These are phyloP conservation scores for Fusarium anguioides DNA, from an alignment of 2,329 filamentous ascomycete genomes.

Conservation along the genomic window DNA sequence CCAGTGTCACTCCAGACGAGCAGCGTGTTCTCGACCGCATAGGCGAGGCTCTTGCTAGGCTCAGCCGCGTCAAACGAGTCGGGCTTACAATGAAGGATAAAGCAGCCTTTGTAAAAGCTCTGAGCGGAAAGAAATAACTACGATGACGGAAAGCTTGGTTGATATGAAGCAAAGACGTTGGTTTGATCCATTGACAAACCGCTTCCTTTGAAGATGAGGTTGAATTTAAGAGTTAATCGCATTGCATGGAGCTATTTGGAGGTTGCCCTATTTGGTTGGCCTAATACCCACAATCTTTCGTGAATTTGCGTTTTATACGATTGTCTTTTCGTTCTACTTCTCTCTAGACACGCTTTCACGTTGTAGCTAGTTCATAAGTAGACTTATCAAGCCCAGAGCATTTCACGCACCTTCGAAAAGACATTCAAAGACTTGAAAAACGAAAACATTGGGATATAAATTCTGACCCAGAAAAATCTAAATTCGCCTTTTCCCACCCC, in stretches of 20 bases:
- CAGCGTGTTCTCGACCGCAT: constrained; percentile 79
- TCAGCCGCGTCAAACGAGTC: constrained; percentile 90
- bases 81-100: constrained; percentile 88
- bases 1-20: constrained; percentile 66
- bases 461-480: constrained; percentile 33
- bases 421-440: neutral
- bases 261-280: constrained; percentile 21
- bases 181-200: neutral
- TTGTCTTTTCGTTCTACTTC: neutral
- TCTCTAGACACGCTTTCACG: neutral
- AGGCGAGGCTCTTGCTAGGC: constrained; percentile 84
- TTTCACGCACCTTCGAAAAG: neutral
- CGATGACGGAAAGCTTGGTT: neutral
- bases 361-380: constrained; percentile 19
- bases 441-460: constrained; percentile 30
- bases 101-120: constrained; percentile 80
- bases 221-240: constrained; percentile 23
- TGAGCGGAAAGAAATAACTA: constrained; percentile 54
- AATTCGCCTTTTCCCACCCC: constrained; percentile 47
- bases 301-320: constrained; percentile 5
- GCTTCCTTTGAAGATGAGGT: constrained; percentile 3
- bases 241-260: constrained; percentile 42
- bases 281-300: constrained; percentile 26
- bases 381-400: constrained; percentile 12
- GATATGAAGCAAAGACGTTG: neutral